Conservation (phyloP, 164 flowering plant species). For the Echeveria elegans region DNA sequence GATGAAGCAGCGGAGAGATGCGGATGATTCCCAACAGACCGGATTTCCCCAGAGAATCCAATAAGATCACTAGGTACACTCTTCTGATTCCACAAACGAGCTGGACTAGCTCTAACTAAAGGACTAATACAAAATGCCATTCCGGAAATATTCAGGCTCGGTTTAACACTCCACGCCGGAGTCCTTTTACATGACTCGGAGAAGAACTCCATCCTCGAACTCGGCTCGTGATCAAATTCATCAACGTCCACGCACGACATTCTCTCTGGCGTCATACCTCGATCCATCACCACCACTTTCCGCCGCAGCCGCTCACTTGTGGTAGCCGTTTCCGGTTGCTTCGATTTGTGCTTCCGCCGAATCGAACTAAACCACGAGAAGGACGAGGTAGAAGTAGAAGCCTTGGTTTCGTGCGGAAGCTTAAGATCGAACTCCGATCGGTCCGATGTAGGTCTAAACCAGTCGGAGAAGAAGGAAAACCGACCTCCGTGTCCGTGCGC, state of each 20-base stretch:
- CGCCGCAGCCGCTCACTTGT: conserved; percentile 7
- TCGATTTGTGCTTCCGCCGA: conserved; percentile 16
- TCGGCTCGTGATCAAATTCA: too few relatives aligned
- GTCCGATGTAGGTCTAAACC: conserved; percentile 46
- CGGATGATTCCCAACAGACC: conserved; percentile 35
- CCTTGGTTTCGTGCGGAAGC: conserved; percentile 11
- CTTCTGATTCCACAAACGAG: conserved; percentile 34
- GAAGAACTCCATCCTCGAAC: conserved; percentile 29
- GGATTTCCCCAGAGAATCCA: too few relatives aligned
- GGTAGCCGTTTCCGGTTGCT: not conserved
- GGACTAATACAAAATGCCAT: too few relatives aligned
- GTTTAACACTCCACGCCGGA: conserved; percentile 22
- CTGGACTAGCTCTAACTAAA: conserved; percentile 75
- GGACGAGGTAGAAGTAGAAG: conserved; percentile 20
- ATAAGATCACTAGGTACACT: conserved; percentile 26
- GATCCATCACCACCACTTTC: conserved; percentile 19
- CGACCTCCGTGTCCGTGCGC: conserved; percentile 12
- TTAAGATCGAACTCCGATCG: conserved; percentile 16
- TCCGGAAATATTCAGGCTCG: conserved; percentile 28
- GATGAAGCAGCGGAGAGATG: conserved; percentile 45
- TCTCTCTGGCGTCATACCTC: conserved; percentile 78
- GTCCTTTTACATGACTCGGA: conserved; percentile 42
- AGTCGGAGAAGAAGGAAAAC: conserved; percentile 20
- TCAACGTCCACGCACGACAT: conserved; percentile 18
- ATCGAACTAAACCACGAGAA: conserved; percentile 29